Percentiles rank a stretch among this genome's conserved stretches.
Evolutionary conservation across 768 basidiomycete genomes (phyloP).

Genomic region (Serendipita sp.): DNA sequence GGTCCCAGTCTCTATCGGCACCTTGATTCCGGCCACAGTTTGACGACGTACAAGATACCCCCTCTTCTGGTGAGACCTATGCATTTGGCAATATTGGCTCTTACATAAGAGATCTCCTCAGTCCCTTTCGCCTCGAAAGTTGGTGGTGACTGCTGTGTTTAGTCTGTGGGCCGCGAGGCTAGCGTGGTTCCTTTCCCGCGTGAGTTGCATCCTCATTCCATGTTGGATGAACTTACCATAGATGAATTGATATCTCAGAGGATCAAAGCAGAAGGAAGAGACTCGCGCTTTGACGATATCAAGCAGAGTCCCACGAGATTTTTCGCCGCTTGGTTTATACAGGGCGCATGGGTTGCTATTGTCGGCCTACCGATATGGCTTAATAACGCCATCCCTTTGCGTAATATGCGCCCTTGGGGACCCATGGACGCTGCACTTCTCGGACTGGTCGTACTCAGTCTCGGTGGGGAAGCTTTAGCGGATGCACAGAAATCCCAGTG

Average conservation of each 20-base stretch:
- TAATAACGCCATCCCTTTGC: conserved; percentile 36
- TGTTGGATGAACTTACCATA: neutral
- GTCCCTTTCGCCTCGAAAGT: conserved; percentile 42
- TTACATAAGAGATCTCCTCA: neutral
- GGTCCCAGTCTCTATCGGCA: conserved; percentile 31
- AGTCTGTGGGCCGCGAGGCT: conserved; percentile 47
- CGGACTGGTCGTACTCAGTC: conserved; percentile 37
- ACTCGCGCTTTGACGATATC: conserved; percentile 49
- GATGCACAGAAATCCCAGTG: conserved; percentile 51
- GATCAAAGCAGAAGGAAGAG: conserved; percentile 38
- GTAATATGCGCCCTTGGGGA: conserved; percentile 35
- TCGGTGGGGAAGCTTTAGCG: conserved; percentile 46
- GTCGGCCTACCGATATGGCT: conserved; percentile 53
- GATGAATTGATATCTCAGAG: conserved; percentile 16
- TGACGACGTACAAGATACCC: neutral
- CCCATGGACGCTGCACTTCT: conserved; percentile 38
- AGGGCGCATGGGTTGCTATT: conserved; percentile 53
- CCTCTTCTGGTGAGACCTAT: neutral
- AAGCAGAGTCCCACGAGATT: conserved; percentile 34
- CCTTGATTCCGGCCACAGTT: neutral
- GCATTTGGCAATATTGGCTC: neutral
- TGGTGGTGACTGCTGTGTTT: conserved; percentile 40
- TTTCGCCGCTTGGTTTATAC: conserved; percentile 43
- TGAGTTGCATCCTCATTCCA: conserved; percentile 17
- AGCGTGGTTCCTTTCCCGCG: conserved; percentile 41